Evolutionary conservation across 2,329 filamentous ascomycete genomes (phyloP).

Genomic region (Coleophoma cylindrospora): DNA sequence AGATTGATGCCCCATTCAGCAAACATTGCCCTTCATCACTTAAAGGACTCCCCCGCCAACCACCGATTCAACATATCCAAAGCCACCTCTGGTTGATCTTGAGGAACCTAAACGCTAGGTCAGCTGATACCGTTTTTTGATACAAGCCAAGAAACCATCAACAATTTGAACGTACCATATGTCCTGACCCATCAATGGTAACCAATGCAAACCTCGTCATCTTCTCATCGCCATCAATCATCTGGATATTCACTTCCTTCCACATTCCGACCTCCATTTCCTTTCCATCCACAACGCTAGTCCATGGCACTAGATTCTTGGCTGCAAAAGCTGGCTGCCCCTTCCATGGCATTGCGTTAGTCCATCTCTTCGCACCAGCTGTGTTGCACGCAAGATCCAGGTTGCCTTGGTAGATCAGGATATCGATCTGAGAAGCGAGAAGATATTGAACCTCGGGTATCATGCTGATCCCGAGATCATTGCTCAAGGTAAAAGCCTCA

Average conservation of each 20-base stretch:
- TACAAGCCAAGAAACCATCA: not conserved
- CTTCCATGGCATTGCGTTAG: slow-evolving; percentile 35
- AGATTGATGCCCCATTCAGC: too few relatives aligned
- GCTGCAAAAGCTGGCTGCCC: slow-evolving; percentile 36
- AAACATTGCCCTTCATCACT: too few relatives aligned
- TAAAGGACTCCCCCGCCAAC: slow-evolving; percentile 7
- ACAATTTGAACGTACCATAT: slow-evolving; percentile 28
- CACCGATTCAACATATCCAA: slow-evolving; percentile 17
- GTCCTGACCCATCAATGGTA: slow-evolving; percentile 33
- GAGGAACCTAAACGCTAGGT: slow-evolving; percentile 8
- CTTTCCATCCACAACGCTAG: slow-evolving; percentile 8
- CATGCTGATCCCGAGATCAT: slow-evolving; percentile 57
- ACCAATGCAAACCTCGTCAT: slow-evolving; percentile 18
- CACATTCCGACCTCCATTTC: slow-evolving; percentile 8
- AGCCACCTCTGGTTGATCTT: slow-evolving; percentile 17
- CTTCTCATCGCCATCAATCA: slow-evolving; percentile 13
- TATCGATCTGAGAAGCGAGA: slow-evolving; percentile 55
- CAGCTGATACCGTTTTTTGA: not conserved
- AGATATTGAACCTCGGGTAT: slow-evolving; percentile 52
- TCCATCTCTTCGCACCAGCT: slow-evolving; percentile 26
- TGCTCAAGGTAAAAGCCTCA: slow-evolving; percentile 37
- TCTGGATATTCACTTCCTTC: slow-evolving; percentile 16
- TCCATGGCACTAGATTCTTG: slow-evolving; percentile 19
- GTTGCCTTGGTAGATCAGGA: slow-evolving; percentile 66
- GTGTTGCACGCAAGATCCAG: slow-evolving; percentile 54